phyloP scores from a whole-genome alignment of 805 yeast genomes.

The Cyberlindnera xylosilytica region DNA sequence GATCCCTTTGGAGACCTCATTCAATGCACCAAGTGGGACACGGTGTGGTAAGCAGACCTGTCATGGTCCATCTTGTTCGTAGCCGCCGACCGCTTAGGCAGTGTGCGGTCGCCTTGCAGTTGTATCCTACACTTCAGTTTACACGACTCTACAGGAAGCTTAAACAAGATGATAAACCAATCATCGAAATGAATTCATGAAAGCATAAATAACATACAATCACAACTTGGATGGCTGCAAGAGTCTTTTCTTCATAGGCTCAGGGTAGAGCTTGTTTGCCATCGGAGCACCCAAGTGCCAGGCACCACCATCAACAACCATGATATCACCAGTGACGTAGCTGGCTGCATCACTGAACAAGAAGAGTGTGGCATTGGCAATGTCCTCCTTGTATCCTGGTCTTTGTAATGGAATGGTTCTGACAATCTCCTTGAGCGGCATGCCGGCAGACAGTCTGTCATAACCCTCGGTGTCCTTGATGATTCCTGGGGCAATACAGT shows the following conservation, averaged over 20 bases:
- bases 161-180: too few species aligned
- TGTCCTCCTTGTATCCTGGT: constrained; percentile 69
- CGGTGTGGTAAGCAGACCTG: too few species aligned
- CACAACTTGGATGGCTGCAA: constrained; percentile 35
- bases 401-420: constrained; percentile 55
- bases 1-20: too few species aligned
- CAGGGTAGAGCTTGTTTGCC: constrained; percentile 42
- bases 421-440: constrained; percentile 38
- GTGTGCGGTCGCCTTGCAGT: too few species aligned
- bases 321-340: constrained; percentile 72
- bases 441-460: constrained; percentile 50
- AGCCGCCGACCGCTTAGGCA: too few species aligned
- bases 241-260: constrained; percentile 31
- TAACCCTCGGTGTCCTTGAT: constrained; percentile 87
- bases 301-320: constrained; percentile 85
- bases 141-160: too few species aligned
- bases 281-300: constrained; percentile 71
- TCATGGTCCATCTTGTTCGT: too few species aligned
- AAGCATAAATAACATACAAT: too few species aligned
- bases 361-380: constrained; percentile 84
- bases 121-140: too few species aligned
- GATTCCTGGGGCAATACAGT: constrained; percentile 90
- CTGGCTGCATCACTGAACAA: constrained; percentile 80
- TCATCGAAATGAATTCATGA: too few species aligned
- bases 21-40: too few species aligned